Evolutionary conservation across 345 rosid species (phyloP), one percentile per base, ranked within the genome.

Genomic region (Isatis tinctoria): DNA sequence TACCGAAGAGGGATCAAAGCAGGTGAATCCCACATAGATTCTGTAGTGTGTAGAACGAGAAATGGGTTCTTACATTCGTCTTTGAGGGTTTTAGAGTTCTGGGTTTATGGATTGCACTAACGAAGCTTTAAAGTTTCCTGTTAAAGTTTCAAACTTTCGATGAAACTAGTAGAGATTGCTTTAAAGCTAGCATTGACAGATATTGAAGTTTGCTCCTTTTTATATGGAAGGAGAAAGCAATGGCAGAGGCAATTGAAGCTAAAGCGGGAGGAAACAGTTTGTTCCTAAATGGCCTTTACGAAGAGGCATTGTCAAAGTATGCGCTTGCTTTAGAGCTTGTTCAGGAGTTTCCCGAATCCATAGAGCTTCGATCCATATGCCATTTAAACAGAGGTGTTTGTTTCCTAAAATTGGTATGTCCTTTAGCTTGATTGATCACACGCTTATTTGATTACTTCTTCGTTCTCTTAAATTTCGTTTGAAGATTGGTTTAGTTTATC

Each of bases 331-430:
- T 89, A 60, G 83, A 81, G 73, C 78, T 82, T 65, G 81, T 82
- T 26, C 79, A 82, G 24, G 86, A 82, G 44, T 54, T 72, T 24
- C 73, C 90, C 1, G 78, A 58, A 0, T 60, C 93, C 0, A 59
- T 52, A 26, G 96, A 92, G 75, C 53, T 89, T 67, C 86, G 91
- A 37, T 85, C 97, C 18, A 83, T 87, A 37, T 95, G 98, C 70
- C 86, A 90, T 75, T 77, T 89, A n/a, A 95, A 92, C 78, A 91
- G 91, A 11, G 90, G 78, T 18, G 73, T 87, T 11, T 95, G 99
- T 76, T 89, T 89, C 79, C 75, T 87, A 68, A 92, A 89, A 72
- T 75, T 88, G 88, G 99, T 90, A 84, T 59, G 81, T 28, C 18
- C 41, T 71, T n/a, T 60, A 26, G 28, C 59, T 8, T 57, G 4